Evolutionary conservation across 2,329 filamentous ascomycete species (phyloP).

Genomic region (Hypoxylon sp.): DNA sequence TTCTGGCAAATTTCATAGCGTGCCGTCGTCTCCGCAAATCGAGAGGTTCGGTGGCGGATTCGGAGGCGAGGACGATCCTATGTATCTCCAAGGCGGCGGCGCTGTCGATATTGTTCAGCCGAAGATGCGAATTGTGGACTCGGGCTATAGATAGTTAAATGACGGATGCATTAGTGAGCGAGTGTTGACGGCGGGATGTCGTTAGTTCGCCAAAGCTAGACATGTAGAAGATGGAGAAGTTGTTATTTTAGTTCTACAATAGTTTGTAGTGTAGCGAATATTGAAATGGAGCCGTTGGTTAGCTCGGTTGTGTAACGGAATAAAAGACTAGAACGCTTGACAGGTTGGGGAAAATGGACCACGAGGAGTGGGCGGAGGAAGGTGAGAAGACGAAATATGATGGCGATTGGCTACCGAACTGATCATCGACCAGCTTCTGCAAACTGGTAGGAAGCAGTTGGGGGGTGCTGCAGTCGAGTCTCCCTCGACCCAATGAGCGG

Average conservation of each 20-base stretch:
- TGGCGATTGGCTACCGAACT: constrained; percentile 45
- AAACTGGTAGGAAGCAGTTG: constrained; percentile 31
- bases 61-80: constrained; percentile 22
- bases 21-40: constrained; percentile 40
- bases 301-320: constrained; percentile 21
- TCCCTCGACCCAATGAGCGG: constrained; percentile 39
- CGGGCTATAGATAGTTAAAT: constrained; percentile 12
- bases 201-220: constrained; percentile 14
- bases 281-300: constrained; percentile 14
- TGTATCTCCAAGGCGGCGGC: constrained; percentile 10
- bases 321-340: constrained; percentile 30
- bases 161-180: constrained; percentile 22
- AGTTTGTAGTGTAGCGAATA: constrained; percentile 8
- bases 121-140: constrained; percentile 4
- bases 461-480: constrained; percentile 32
- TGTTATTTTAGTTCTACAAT: constrained; percentile 5
- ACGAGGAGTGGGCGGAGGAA: constrained; percentile 31
- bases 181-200: constrained; percentile 11
- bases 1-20: constrained; percentile 46
- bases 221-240: constrained; percentile 16
- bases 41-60: constrained; percentile 21
- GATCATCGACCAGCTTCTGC: constrained; percentile 37
- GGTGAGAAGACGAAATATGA: constrained; percentile 27
- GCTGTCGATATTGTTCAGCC: constrained; percentile 4
- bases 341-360: constrained; percentile 34